These are phyloP conservation scores for Trematosphaeria pertusa DNA, from an alignment of 2,329 filamentous ascomycete genomes.

Conservation along the genomic window DNA sequence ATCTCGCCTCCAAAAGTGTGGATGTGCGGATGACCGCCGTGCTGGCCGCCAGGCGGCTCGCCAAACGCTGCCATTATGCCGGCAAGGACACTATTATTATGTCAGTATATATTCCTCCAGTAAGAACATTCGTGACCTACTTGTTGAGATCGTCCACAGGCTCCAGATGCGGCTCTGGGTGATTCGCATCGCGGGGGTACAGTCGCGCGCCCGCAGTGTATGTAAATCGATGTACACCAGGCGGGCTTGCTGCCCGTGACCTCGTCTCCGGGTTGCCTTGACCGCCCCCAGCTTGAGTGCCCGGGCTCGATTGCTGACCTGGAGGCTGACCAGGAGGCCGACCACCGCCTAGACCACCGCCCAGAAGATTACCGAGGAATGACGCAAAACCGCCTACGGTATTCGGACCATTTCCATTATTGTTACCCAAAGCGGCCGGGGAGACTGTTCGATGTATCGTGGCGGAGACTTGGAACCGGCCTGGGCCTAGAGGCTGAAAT, in stretches of 20 bases:
- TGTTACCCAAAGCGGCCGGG: slow-evolving; percentile 25
- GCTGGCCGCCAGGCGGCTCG: slow-evolving; percentile 26
- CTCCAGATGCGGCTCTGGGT: slow-evolving; percentile 55
- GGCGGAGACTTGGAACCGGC: slow-evolving; percentile 43
- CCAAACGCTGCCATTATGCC: slow-evolving; percentile 44
- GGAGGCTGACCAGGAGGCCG: slow-evolving; percentile 17
- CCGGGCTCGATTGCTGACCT: no score
- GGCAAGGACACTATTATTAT: slow-evolving; percentile 34
- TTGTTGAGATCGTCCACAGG: slow-evolving; percentile 57
- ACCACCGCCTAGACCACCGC: slow-evolving; percentile 42
- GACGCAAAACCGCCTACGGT: slow-evolving; percentile 52
- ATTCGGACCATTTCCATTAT: slow-evolving; percentile 25
- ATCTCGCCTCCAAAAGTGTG: slow-evolving; percentile 5
- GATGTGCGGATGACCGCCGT: background rate
- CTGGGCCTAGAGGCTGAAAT: slow-evolving; percentile 46
- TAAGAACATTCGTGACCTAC: no score
- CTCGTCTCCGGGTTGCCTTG: slow-evolving; percentile 6
- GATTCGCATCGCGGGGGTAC: slow-evolving; percentile 59
- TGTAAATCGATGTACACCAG: slow-evolving; percentile 31
- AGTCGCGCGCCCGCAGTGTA: slow-evolving; percentile 49
- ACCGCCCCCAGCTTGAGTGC: background rate
- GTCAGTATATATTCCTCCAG: slow-evolving; percentile 23
- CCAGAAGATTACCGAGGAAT: slow-evolving; percentile 55
- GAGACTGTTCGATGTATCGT: slow-evolving; percentile 44
- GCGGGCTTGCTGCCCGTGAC: slow-evolving; percentile 21